Evolutionary conservation across 257 asterid genomes (phyloP).

Genomic region (Solanum chaucha): DNA sequence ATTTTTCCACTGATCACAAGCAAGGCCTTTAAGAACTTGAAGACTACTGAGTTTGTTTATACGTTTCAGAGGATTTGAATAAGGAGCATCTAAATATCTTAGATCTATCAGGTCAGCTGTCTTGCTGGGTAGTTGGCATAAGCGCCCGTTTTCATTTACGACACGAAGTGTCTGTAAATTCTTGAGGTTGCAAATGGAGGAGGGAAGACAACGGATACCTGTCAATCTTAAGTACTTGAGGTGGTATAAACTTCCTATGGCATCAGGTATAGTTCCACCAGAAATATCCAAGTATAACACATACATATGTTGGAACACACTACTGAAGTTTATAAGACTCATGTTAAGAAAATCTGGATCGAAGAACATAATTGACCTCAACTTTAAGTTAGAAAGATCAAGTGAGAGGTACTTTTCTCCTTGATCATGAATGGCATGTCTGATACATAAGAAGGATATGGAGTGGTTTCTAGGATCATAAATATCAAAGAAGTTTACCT

Average conservation of each 20-base stretch:
- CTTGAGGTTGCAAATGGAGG: neutral
- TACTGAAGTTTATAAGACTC: neutral
- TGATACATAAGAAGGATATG: neutral
- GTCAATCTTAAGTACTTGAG: neutral
- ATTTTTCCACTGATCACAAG: no score
- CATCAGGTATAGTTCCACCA: neutral
- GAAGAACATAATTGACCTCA: neutral
- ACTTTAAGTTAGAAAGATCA: neutral
- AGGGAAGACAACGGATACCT: neutral
- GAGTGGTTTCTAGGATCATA: neutral
- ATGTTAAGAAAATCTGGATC: neutral
- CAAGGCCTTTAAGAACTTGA: no score
- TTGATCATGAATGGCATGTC: neutral
- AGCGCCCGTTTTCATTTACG: fast-evolving
- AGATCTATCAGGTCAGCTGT: neutral
- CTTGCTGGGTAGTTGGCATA: neutral
- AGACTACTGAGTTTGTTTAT: no score
- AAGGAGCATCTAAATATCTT: no score
- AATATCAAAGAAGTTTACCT: neutral
- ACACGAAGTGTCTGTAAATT: neutral
- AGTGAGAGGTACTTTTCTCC: neutral
- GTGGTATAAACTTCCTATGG: neutral
- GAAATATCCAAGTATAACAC: neutral
- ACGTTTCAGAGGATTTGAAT: no score
- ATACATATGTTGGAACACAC: neutral